phyloP scores from a whole-genome alignment of 371 early-diverging fungal species.

The Cokeromyces recurvatus region DNA sequence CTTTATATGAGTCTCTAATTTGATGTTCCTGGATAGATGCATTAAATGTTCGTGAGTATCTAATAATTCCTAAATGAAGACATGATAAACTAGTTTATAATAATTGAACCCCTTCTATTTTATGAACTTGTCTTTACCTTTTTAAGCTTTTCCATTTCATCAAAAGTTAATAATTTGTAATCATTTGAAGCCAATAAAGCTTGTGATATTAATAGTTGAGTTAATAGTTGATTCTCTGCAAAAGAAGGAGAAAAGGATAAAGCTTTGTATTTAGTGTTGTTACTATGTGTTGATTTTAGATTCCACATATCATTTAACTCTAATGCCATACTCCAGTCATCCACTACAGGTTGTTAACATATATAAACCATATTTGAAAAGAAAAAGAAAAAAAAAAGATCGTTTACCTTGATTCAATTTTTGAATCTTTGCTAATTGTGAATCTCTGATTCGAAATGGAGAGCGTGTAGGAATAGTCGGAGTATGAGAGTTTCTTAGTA shows the following conservation, averaged over 20 bases:
- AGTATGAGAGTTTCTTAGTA: slow-evolving; percentile 1
- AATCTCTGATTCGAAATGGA: slow-evolving; percentile 24
- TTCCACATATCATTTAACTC: slow-evolving; percentile 33
- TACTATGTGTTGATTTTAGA: slow-evolving; percentile 10
- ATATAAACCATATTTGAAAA: neutral
- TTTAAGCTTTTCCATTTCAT: slow-evolving; percentile 49
- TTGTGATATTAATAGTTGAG: slow-evolving; percentile 56
- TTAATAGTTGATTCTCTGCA: slow-evolving; percentile 28
- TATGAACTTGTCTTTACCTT: slow-evolving; percentile 30
- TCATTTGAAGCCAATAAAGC: slow-evolving; percentile 58
- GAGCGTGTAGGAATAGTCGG: slow-evolving; percentile 13
- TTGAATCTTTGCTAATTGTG: slow-evolving; percentile 11
- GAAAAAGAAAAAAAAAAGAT: no score
- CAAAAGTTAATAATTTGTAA: slow-evolving; percentile 47
- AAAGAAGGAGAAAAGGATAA: no score
- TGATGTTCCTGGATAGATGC: slow-evolving; percentile 9
- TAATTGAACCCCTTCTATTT: neutral
- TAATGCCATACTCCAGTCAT: slow-evolving; percentile 22
- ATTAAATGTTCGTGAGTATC: slow-evolving; percentile 16
- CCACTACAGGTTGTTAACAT: neutral
- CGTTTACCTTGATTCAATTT: slow-evolving; percentile 2
- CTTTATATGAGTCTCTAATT: slow-evolving; percentile 24
- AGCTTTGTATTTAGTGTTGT: slow-evolving; percentile 22
- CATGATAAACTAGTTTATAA: neutral
- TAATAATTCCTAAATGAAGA: slow-evolving; percentile 16